Percentiles rank a stretch among this genome's conserved stretches.
Evolutionary conservation across 169 alveolate species (phyloP).

Genomic region (Cystoisospora suis): DNA sequence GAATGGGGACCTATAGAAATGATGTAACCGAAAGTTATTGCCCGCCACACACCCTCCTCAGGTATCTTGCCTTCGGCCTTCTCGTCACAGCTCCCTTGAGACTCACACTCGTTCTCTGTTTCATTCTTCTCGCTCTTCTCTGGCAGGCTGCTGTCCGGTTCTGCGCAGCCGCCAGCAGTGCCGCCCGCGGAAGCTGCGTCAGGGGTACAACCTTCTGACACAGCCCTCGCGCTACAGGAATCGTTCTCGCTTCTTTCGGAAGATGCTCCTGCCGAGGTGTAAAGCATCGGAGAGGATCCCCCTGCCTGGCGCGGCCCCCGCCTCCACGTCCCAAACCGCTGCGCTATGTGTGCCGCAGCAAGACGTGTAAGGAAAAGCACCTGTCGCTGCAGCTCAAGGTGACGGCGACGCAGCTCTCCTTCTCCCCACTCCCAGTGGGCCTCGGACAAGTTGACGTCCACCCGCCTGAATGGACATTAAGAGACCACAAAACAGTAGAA

Average conservation of each 20-base stretch:
- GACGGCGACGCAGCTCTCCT: slow-evolving; percentile 45
- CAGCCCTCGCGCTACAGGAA: no score
- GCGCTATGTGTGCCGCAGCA: slow-evolving; percentile 49
- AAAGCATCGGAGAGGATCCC: no score
- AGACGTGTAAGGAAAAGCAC: slow-evolving; percentile 38
- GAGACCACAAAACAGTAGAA: no score
- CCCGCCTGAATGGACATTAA: slow-evolving; percentile 44
- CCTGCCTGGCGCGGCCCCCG: neutral
- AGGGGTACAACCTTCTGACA: no score
- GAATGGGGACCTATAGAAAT: slow-evolving; percentile 61
- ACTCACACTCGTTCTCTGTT: neutral
- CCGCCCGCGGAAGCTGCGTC: no score
- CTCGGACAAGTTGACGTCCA: slow-evolving; percentile 62
- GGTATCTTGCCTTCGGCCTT: neutral
- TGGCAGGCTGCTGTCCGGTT: neutral
- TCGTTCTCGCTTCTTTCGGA: neutral
- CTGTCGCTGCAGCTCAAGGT: slow-evolving; percentile 44
- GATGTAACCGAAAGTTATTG: slow-evolving; percentile 56
- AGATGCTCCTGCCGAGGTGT: neutral
- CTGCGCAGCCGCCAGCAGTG: no score
- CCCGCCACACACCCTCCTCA: slow-evolving; percentile 52
- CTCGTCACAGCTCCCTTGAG: neutral
- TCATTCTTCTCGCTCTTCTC: neutral
- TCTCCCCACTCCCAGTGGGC: slow-evolving; percentile 57
- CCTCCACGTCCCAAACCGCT: slow-evolving; percentile 41